Evolutionary conservation across 306 rosid species (phyloP).

Genomic region (Vigna unguiculata): DNA sequence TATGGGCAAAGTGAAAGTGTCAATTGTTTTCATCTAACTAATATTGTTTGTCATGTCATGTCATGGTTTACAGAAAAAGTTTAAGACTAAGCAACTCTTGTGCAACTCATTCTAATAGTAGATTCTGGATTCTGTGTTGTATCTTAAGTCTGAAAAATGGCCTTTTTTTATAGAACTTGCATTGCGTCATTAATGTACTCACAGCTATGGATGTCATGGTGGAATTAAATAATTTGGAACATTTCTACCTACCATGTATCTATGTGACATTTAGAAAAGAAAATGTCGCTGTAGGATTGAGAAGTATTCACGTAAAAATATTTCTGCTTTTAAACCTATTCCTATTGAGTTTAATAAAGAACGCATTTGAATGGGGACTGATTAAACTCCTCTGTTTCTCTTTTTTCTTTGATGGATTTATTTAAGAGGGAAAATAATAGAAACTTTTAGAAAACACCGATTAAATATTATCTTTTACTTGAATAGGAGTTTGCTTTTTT

Average conservation of each 20-base stretch:
- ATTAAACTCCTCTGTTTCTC: too few species aligned
- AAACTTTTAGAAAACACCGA: too few species aligned
- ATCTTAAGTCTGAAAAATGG: not conserved
- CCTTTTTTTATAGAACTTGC: not conserved
- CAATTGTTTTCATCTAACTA: constrained; percentile 51
- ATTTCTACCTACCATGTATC: not conserved
- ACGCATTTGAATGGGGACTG: too few species aligned
- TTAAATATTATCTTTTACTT: too few species aligned
- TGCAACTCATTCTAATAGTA: constrained; percentile 8
- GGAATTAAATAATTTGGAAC: not conserved
- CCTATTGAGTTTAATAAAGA: not conserved
- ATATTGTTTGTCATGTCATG: constrained; percentile 1
- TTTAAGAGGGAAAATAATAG: too few species aligned
- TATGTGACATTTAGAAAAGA: not conserved
- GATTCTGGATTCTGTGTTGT: not conserved
- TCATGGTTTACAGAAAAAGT: constrained; percentile 40
- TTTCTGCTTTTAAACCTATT: not conserved
- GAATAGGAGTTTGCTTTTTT: too few species aligned
- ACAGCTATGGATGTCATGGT: not conserved
- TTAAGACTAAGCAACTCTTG: not conserved
- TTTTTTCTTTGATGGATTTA: too few species aligned
- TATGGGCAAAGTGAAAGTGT: constrained; percentile 49
- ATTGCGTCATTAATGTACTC: not conserved
- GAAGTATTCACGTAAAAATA: not conserved
- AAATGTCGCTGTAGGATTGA: not conserved